phyloP scores from a whole-genome alignment of 139 green algal species.

The Chloropicon primus region DNA sequence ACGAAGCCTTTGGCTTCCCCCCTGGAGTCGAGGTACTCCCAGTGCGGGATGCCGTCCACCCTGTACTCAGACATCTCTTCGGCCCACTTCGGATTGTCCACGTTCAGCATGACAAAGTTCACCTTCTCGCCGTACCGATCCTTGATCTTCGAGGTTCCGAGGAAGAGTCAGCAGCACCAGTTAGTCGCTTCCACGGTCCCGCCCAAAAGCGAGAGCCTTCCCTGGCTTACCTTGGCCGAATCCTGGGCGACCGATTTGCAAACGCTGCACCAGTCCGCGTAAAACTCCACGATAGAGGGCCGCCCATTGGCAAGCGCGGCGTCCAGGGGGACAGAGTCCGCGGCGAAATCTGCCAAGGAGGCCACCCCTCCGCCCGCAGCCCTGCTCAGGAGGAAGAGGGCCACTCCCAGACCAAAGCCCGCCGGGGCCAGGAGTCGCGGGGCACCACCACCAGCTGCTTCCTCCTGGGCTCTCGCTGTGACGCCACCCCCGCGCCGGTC shows the following conservation, averaged over 20 bases:
- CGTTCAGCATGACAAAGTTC: slow-evolving; percentile 97
- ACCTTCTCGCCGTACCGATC: slow-evolving; percentile 26
- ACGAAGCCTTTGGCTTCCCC: slow-evolving; percentile 54
- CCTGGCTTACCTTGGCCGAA: no score
- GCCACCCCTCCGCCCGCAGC: slow-evolving; percentile 16
- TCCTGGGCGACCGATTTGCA: no score
- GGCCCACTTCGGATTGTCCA: slow-evolving; percentile 81
- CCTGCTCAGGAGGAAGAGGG: slow-evolving; percentile 36
- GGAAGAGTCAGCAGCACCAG: no score
- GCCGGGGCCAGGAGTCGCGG: slow-evolving; percentile 29
- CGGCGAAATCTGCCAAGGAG: slow-evolving; percentile 48
- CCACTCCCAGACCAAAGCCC: slow-evolving; percentile 37
- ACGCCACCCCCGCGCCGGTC: no score
- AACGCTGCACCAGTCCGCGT: slow-evolving; percentile 87
- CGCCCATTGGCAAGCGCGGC: slow-evolving; percentile 55
- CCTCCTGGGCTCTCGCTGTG: not conserved
- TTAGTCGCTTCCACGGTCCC: no score
- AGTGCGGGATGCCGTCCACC: slow-evolving; percentile 85
- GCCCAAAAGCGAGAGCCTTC: no score
- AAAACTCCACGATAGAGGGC: slow-evolving; percentile 91
- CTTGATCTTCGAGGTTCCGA: not conserved
- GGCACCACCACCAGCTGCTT: not conserved
- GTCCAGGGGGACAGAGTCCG: slow-evolving; percentile 47
- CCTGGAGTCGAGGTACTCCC: slow-evolving; percentile 72
- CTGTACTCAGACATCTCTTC: slow-evolving; percentile 63